Evolutionary conservation across 2,329 filamentous ascomycete genomes (phyloP).

Genomic region (Sclerotinia glacialis): DNA sequence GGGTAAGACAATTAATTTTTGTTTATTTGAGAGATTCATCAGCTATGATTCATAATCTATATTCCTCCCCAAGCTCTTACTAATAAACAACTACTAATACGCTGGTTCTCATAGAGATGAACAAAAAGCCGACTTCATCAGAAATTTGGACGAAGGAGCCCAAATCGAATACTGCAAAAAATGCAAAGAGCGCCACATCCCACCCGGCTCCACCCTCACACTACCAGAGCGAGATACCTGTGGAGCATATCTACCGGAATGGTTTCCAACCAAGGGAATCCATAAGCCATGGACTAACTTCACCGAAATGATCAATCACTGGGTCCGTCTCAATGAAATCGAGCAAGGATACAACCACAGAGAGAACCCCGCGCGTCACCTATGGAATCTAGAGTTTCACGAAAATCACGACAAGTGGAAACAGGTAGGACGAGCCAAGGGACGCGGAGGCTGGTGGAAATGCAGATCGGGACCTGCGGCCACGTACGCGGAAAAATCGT

Average conservation of each 20-base stretch:
- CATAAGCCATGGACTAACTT: conserved; percentile 30
- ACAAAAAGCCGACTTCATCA: conserved; percentile 22
- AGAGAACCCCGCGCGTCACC: conserved; percentile 13
- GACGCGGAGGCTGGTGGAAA: conserved; percentile 35
- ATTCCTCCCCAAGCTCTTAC: neutral
- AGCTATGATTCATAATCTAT: neutral
- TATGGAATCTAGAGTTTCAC: conserved; percentile 34
- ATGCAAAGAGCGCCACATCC: conserved; percentile 34
- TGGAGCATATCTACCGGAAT: conserved; percentile 33
- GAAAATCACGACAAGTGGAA: conserved; percentile 30
- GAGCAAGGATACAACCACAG: conserved; percentile 22
- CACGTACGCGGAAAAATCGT: conserved; percentile 27
- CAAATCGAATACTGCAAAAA: conserved; percentile 30
- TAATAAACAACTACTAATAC: neutral
- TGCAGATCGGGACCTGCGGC: conserved; percentile 29
- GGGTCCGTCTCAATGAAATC: conserved; percentile 25
- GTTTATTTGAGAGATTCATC: neutral
- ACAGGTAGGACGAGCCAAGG: conserved; percentile 22
- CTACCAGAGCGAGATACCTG: conserved; percentile 34
- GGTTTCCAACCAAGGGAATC: conserved; percentile 32
- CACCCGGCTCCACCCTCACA: conserved; percentile 28
- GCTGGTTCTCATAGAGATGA: neutral
- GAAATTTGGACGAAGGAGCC: conserved; percentile 21
- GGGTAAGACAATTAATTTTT: neutral
- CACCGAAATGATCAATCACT: conserved; percentile 26